These are phyloP conservation scores for Cyberlindnera veronae DNA, from an alignment of 805 yeast species.

Conservation along the genomic window DNA sequence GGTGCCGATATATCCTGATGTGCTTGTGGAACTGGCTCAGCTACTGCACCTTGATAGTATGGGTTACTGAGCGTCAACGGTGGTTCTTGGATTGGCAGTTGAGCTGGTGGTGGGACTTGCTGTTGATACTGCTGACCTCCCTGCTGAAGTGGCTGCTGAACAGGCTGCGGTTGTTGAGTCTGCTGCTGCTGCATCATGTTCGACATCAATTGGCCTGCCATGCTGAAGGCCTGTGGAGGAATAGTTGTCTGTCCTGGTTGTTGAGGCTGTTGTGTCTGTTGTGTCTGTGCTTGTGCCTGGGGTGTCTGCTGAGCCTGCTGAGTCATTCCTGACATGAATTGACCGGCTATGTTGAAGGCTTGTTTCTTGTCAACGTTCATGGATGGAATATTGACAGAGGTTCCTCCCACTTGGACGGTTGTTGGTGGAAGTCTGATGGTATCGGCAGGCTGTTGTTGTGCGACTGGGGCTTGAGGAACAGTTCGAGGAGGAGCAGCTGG, in stretches of 20 bases:
- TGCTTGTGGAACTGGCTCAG: slow-evolving; percentile 1
- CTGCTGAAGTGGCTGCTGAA: background rate
- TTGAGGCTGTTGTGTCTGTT: background rate
- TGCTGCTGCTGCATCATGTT: slow-evolving; percentile 8
- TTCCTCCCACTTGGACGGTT: slow-evolving; percentile 12
- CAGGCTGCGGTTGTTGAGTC: slow-evolving; percentile 1
- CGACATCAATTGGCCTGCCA: slow-evolving; percentile 14
- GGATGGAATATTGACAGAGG: slow-evolving; percentile 14
- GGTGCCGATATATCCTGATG: background rate
- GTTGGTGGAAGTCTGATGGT: slow-evolving; percentile 13
- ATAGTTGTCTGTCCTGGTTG: no score
- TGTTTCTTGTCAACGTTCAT: slow-evolving; percentile 16
- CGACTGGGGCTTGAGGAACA: background rate
- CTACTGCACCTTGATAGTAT: slow-evolving; percentile 15
- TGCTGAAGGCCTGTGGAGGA: slow-evolving; percentile 13
- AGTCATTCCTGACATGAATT: slow-evolving; percentile 10
- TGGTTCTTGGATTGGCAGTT: background rate
- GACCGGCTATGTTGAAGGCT: slow-evolving; percentile 15
- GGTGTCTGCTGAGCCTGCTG: slow-evolving; percentile 1
- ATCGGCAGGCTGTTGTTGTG: slow-evolving; percentile 4
- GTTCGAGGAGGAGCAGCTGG: background rate
- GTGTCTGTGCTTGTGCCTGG: slow-evolving; percentile 6
- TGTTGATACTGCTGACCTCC: no score
- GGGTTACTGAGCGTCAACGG: slow-evolving; percentile 17
- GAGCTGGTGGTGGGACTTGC: slow-evolving; percentile 3